Evolutionary conservation across 2,329 filamentous ascomycete species (phyloP).

Genomic region (Huntiella bhutanensis): DNA sequence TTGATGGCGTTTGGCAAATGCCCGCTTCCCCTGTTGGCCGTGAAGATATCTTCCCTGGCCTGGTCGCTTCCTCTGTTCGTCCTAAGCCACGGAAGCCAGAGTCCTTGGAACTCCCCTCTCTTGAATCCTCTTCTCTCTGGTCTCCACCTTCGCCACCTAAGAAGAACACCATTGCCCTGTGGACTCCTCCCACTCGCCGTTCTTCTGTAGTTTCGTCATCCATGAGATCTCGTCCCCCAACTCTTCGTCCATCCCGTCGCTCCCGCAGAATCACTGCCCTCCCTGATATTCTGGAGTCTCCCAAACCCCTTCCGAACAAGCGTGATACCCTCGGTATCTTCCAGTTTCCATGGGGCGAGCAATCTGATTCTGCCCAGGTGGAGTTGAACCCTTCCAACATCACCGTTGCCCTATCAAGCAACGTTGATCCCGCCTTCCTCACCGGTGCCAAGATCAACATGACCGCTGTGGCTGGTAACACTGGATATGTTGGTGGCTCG

Average conservation of each 20-base stretch:
- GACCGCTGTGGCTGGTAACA: constrained; percentile 21
- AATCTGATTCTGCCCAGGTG: constrained; percentile 34
- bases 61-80: constrained; percentile 20
- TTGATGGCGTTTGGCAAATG: constrained; percentile 8
- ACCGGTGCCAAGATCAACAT: constrained; percentile 17
- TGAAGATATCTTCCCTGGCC: constrained; percentile 8
- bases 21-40: constrained; percentile 7
- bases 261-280: constrained; percentile 38
- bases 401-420: constrained; percentile 31
- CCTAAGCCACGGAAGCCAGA: constrained; percentile 19
- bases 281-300: constrained; percentile 44
- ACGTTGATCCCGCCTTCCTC: constrained; percentile 25
- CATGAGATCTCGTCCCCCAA: constrained; percentile 23
- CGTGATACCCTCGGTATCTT: constrained; percentile 43
- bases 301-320: constrained; percentile 37
- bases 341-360: constrained; percentile 47
- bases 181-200: constrained; percentile 13
- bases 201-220: not conserved
- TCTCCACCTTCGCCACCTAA: constrained; percentile 13
- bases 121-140: constrained; percentile 24
- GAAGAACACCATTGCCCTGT: constrained; percentile 16
- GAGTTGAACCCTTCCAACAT: constrained; percentile 19
- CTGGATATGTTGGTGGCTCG: constrained; percentile 21
- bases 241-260: constrained; percentile 33
- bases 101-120: constrained; percentile 16